Percentiles rank a stretch among this genome's conserved stretches.
Evolutionary conservation across 768 basidiomycete species (phyloP).

Genomic region (Exsudoporus frostii): DNA sequence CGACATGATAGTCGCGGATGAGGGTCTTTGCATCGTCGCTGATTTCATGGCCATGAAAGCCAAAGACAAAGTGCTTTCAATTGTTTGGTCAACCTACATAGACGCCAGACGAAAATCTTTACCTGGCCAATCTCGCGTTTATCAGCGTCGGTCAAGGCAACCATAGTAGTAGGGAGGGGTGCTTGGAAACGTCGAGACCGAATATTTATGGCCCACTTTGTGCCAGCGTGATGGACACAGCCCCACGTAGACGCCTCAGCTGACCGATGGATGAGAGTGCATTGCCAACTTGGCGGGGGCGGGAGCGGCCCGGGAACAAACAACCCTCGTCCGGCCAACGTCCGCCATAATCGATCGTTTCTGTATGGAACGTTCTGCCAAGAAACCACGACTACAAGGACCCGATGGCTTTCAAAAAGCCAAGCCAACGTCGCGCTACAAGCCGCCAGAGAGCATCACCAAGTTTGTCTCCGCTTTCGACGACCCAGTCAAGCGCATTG

Average conservation of each 20-base stretch:
- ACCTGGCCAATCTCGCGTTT: slow-evolving; percentile 49
- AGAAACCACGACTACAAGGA: slow-evolving; percentile 19
- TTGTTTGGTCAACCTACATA: neutral
- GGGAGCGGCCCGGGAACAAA: too few relatives aligned
- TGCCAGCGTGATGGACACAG: neutral
- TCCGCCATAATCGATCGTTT: too few relatives aligned
- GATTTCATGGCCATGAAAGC: slow-evolving; percentile 58
- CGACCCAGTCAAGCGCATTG: neutral
- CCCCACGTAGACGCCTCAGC: neutral
- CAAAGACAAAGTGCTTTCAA: slow-evolving; percentile 66
- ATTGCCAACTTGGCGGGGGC: neutral
- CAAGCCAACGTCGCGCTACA: slow-evolving; percentile 21
- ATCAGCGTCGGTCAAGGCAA: slow-evolving; percentile 33
- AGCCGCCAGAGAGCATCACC: slow-evolving; percentile 23
- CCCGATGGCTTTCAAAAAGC: slow-evolving; percentile 31
- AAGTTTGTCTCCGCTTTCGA: slow-evolving; percentile 31
- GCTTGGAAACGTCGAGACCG: neutral
- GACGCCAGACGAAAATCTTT: neutral
- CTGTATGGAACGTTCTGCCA: slow-evolving; percentile 10
- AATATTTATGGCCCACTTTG: neutral
- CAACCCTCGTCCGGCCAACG: too few relatives aligned
- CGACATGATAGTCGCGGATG: slow-evolving; percentile 61
- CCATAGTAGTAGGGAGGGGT: slow-evolving; percentile 16
- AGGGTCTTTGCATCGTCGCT: slow-evolving; percentile 52
- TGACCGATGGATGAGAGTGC: neutral